These are phyloP conservation scores for Populus simonii DNA, from an alignment of 345 rosid genomes.

Conservation along the genomic window DNA sequence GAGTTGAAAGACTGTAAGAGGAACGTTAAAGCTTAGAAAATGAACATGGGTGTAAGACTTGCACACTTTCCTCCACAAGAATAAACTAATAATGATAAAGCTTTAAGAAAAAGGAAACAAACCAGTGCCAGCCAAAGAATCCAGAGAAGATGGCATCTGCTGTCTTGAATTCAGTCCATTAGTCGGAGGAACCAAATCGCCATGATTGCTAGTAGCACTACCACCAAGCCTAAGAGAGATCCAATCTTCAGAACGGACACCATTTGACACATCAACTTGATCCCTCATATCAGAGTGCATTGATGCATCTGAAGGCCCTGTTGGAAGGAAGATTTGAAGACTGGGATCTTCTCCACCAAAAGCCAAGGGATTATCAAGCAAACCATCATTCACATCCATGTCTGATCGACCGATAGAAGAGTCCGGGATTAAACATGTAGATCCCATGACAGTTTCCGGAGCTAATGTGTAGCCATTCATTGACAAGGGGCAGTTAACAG, in stretches of 20 bases:
- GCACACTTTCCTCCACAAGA: neutral
- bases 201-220: conserved; percentile 47
- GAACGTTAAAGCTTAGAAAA: neutral
- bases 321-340: conserved; percentile 90
- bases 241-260: conserved; percentile 79
- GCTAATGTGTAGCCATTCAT: conserved; percentile 63
- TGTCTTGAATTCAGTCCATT: conserved; percentile 55
- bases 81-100: neutral
- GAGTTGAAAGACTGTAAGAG: neutral
- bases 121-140: conserved; percentile 72
- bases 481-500: conserved; percentile 50
- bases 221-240: conserved; percentile 92
- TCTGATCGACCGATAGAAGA: conserved; percentile 51
- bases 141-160: conserved; percentile 50
- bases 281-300: conserved; percentile 56
- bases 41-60: conserved; percentile 2
- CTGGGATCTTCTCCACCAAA: conserved; percentile 83
- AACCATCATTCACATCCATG: conserved; percentile 50
- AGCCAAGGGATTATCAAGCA: conserved; percentile 80
- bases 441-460: conserved; percentile 51
- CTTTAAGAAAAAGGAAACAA: conserved; percentile 36
- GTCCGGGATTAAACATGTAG: conserved; percentile 45
- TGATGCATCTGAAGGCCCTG: conserved; percentile 65
- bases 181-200: conserved; percentile 37
- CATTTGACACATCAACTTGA: conserved; percentile 67